Base-by-base conservation (phyloP, 2,329 filamentous ascomycete genomes). In the Leptographium flavum region DNA sequence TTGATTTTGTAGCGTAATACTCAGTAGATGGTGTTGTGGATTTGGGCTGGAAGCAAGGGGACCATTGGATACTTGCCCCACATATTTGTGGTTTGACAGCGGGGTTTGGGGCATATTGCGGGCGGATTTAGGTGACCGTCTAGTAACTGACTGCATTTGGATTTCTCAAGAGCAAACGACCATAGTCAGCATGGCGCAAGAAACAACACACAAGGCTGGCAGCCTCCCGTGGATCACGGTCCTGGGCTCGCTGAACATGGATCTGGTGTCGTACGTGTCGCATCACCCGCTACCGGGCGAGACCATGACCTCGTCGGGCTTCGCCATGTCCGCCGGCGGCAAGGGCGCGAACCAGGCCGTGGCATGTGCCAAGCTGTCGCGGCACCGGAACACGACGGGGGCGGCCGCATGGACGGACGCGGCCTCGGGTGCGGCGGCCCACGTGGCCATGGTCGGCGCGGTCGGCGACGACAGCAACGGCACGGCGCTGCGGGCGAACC, bases 341-440 rank as follows among this genome's bases (percentile, higher is more conserved):
- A 98, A 98, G 66, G 90, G 90, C 52, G 87, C 88, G 49, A 96
- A 96, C 68, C 90, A 96, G 67, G 88, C 87, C 48, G 84, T 94
- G 46, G 87, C 87, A 22, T 87, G 83, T 64, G 84, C 81, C 42
- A 84, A 90, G 51, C 75, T 93, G 42, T 92, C 85, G 1, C 74
- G 82, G 40, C 57, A 70, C 25, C 68, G 66, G 19, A 41, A 38
- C 27, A 27, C 36, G 19, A 28, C 33, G 27, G 22, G 54, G 8
- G 27, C 63, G 5, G 48, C 56, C 21, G 58, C 59, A 36, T 53
- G 49, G 17, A 48, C 56, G 39, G 58, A 71, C 28, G 55, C 63
- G 5, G 50, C 56, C 17, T 57, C 60, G 32, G 53, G 47, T 6
- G 58, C 57, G 9, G 60, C 59, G 8, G 63, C 64, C 3, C 53